Conservation (phyloP, 768 basidiomycete species). For the Hygrocybe punicea region DNA sequence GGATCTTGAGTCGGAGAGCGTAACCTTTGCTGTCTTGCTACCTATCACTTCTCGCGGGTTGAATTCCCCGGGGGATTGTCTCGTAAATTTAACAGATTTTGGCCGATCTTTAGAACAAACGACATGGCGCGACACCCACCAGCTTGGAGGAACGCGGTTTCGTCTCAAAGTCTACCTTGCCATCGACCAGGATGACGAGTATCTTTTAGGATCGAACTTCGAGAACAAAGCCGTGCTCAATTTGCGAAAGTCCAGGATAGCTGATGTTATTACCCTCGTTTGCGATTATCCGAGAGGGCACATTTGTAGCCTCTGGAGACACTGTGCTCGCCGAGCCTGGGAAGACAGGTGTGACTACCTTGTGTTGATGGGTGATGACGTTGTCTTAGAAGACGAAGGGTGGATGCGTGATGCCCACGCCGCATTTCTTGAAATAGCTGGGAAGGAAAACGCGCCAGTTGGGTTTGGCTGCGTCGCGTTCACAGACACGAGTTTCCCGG, state of each 20-base stretch:
- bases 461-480: constrained; percentile 60
- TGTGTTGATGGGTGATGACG: constrained; percentile 55
- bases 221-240: constrained; percentile 36
- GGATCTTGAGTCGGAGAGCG: constrained; percentile 30
- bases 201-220: constrained; percentile 25
- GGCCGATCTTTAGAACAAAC: constrained; percentile 44
- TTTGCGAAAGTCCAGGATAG: constrained; percentile 38
- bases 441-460: constrained; percentile 28
- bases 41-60: constrained; percentile 55
- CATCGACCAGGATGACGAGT: constrained; percentile 48
- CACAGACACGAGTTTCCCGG: constrained; percentile 52
- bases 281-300: constrained; percentile 44
- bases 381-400: constrained; percentile 45
- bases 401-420: constrained; percentile 48
- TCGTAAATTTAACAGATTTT: constrained; percentile 42
- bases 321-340: constrained; percentile 48
- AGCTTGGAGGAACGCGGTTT: constrained; percentile 32
- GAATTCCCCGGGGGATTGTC: constrained; percentile 34
- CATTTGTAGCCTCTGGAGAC: constrained; percentile 53
- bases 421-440: constrained; percentile 38
- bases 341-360: constrained; percentile 48
- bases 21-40: constrained; percentile 51
- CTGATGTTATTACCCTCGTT: constrained; percentile 33
- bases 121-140: constrained; percentile 43
- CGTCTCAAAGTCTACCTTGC: constrained; percentile 48